Conservation (phyloP, 495 filamentous ascomycete species). For the Hypoxylon crocopeplum region DNA sequence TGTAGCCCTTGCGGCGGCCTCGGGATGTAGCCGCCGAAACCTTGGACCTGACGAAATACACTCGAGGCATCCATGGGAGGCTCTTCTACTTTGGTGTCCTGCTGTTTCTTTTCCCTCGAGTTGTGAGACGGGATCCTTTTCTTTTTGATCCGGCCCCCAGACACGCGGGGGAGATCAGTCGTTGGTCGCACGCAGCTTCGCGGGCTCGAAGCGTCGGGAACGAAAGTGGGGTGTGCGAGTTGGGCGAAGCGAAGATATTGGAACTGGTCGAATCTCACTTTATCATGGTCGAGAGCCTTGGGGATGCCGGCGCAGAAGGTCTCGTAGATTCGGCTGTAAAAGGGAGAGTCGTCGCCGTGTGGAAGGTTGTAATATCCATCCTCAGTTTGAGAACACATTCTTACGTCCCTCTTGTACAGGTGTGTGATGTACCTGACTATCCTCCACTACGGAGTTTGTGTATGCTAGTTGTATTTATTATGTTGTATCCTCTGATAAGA, state of each 20-base stretch:
- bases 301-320: slow-evolving; percentile 26
- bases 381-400: slow-evolving; percentile 33
- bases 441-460: slow-evolving; percentile 1
- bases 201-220: slow-evolving; percentile 27
- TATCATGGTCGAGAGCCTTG: slow-evolving; percentile 26
- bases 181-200: slow-evolving; percentile 32
- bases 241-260: slow-evolving; percentile 19
- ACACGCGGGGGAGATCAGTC: slow-evolving; percentile 24
- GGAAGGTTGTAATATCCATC: slow-evolving; percentile 25
- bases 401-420: no score
- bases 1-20: slow-evolving; percentile 44
- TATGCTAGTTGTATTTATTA: background rate
- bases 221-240: slow-evolving; percentile 27
- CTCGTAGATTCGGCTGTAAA: slow-evolving; percentile 34
- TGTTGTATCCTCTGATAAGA: slow-evolving; percentile 13
- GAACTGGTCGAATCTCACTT: slow-evolving; percentile 21
- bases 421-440: slow-evolving; percentile 16
- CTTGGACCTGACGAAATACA: slow-evolving; percentile 55
- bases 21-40: slow-evolving; percentile 52
- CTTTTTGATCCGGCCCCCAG: slow-evolving; percentile 26
- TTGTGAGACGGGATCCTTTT: slow-evolving; percentile 8
- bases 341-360: slow-evolving; percentile 30
- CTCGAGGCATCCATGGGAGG: slow-evolving; percentile 56
- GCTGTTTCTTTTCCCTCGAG: background rate
- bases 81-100: slow-evolving; percentile 3